Conservation (phyloP, 2,329 filamentous ascomycete species). For the Ilyonectria destructans region DNA sequence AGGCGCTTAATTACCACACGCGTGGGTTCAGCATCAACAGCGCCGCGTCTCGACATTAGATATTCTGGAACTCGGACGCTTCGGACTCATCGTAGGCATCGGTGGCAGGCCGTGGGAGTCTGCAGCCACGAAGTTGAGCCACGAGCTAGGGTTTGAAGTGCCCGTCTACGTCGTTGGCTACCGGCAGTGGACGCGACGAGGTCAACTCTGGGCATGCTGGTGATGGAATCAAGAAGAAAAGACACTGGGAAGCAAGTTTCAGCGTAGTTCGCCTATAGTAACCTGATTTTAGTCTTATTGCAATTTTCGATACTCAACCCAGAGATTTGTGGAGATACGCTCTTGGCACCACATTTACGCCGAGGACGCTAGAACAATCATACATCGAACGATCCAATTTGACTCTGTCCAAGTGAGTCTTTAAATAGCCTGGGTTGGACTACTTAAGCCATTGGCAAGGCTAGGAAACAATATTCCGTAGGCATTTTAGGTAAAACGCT, state of each 20-base stretch:
- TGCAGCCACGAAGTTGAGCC: slow-evolving; percentile 61
- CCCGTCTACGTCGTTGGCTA: slow-evolving; percentile 69
- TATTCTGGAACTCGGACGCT: slow-evolving; percentile 70
- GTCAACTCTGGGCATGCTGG: no score
- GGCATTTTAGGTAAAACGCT: no score
- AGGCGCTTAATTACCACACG: slow-evolving; percentile 73
- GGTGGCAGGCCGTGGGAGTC: slow-evolving; percentile 69
- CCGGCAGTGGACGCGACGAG: slow-evolving; percentile 28
- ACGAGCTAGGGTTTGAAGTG: slow-evolving; percentile 63
- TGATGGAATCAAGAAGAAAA: no score
- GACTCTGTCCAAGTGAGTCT: no score
- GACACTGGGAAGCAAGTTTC: neutral
- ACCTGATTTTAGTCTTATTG: neutral
- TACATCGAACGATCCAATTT: no score
- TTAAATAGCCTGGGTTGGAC: no score
- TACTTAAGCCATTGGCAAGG: no score
- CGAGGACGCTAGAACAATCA: no score
- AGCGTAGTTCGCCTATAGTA: neutral
- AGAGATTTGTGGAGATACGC: neutral
- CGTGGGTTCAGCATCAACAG: slow-evolving; percentile 69
- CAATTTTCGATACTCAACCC: neutral
- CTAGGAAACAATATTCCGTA: no score
- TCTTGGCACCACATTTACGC: neutral
- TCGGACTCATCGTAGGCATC: slow-evolving; percentile 68
- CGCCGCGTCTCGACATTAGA: slow-evolving; percentile 69